Base-by-base conservation (phyloP, 1,284 basidiomycete species). In the Moesziomyces antarcticus region DNA sequence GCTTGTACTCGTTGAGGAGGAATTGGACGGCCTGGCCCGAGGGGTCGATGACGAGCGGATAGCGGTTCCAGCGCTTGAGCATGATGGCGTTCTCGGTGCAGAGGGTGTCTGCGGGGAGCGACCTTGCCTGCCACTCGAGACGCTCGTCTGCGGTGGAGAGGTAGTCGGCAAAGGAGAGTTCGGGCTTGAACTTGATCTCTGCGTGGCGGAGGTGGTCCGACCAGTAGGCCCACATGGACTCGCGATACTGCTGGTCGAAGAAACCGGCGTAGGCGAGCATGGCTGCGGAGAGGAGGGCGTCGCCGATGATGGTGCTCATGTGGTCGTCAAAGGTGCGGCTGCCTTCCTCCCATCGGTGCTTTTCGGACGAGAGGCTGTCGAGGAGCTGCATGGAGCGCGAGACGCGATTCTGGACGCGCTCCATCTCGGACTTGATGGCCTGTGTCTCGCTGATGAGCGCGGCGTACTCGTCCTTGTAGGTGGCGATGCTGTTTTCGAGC, bases 201-300 rank as follows among this genome's bases (percentile, higher is more conserved):
- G 94, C 94, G 71, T 94, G 92, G 5, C 89, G 85, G 22, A 99
- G 88, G 84, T 98, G 95, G 67, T 88, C 88, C 18, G 90, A 90
- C 97, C 97, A 99, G 78, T 93, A 92, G 10, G 92, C 91, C 91
- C 95, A 97, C 93, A 99, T 96, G 57, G 91, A 88, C 84, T 98
- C 95, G 70, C 97, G 93, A 85, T 98, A 97, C 81, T 94, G 91
- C 84, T 99, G 97, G 83, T 99, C 97, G 84, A 99, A 99, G 89
- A 95, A 99, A 61, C 97, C 97, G 21, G 92, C 92, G 80, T 99
- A 99, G 1, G 96, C 95, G 63, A 99, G 86, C 89, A 98, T 98
- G 0, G 94, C 97, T 0, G 97, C 92, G 27, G 96, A 98, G 37
- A 99, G 88, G 40, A 99, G 87, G 35, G 97, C 94, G 84, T 99